Evolutionary conservation across 768 basidiomycete species (phyloP), one percentile per base, ranked within the genome.

Genomic region (Amylocystis lapponica): DNA sequence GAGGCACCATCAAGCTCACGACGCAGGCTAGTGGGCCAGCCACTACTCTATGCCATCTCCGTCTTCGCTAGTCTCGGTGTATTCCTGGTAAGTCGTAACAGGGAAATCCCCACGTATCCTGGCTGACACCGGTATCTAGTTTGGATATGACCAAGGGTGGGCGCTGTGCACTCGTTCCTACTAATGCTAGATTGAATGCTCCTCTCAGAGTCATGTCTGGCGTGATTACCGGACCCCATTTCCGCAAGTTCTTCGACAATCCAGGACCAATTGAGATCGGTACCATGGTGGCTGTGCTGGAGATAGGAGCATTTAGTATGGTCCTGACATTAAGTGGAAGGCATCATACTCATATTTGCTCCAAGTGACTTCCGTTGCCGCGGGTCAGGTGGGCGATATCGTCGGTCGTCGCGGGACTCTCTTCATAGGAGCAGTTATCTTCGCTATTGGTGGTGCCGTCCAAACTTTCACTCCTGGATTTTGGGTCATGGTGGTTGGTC

Each of bases 251-350:
- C 66, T 94, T 97, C 70, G 68, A 86, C 47, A 74, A 81, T 16
- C 93, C 91, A 14, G 74, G 75, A 13, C 71, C 84, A 0, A 65
- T 85, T 38, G 77, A 85, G 55, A 63, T 92, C 19, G 93, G 91
- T n/a, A 90, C 88, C 16, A 92, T 97, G 86, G 92, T 96, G 30
- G 89, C 93, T n/a, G 83, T 94, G 5, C 68, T 95, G 26, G 92
- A 97, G 64, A 75, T 97, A 27, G 93, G 93, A 33, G 93, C 93
- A 29, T 83, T 96, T 61, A 74, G 91, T 89, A 57, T 32, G n/a
- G 81, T 67, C 40, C 32, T 11, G 26, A 27, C n/a, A 16, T 32
- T 7, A 11, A 5, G 16, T 41, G 26, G 13, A 8, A 13, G 35
- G 11, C 21, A n/a, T 32, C 21, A 29, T 41, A 39, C 33, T 35